Conservation (phyloP, 164 flowering plant genomes). For the Akebia trifoliata region DNA sequence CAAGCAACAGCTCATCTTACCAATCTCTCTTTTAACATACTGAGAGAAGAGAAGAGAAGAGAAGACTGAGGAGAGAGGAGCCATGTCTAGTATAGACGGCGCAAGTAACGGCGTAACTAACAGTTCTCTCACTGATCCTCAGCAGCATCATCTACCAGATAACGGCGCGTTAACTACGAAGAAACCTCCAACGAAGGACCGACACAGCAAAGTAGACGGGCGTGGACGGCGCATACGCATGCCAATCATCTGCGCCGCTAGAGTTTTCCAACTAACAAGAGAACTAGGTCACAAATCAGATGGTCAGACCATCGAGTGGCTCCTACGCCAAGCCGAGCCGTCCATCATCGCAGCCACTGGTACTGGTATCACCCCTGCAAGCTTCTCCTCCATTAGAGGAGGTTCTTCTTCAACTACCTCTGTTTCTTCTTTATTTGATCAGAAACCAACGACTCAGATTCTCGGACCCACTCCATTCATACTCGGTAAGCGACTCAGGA, state of each 20-base stretch:
- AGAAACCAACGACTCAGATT: constrained; percentile 29
- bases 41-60: background rate
- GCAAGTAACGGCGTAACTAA: background rate
- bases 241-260: constrained; percentile 29
- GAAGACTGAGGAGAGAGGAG: background rate
- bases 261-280: constrained; percentile 28
- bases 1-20: too few relatives aligned
- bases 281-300: constrained; percentile 32
- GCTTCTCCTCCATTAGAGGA: constrained; percentile 55
- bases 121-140: constrained; percentile 1
- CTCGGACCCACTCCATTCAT: constrained; percentile 50
- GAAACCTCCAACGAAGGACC: constrained; percentile 14
- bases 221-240: constrained; percentile 26
- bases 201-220: constrained; percentile 24
- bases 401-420: constrained; percentile 23
- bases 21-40: background rate
- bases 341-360: constrained; percentile 20
- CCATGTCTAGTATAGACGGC: constrained; percentile 4
- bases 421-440: constrained; percentile 34
- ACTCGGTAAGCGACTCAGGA: constrained; percentile 66
- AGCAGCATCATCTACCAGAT: background rate
- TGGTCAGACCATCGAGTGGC: constrained; percentile 24
- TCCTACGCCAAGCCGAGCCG: constrained; percentile 19
- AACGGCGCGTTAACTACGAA: constrained; percentile 5
- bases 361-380: constrained; percentile 15